These are phyloP conservation scores for Pluteus cervinus DNA, from an alignment of 768 basidiomycete genomes.

Conservation along the genomic window DNA sequence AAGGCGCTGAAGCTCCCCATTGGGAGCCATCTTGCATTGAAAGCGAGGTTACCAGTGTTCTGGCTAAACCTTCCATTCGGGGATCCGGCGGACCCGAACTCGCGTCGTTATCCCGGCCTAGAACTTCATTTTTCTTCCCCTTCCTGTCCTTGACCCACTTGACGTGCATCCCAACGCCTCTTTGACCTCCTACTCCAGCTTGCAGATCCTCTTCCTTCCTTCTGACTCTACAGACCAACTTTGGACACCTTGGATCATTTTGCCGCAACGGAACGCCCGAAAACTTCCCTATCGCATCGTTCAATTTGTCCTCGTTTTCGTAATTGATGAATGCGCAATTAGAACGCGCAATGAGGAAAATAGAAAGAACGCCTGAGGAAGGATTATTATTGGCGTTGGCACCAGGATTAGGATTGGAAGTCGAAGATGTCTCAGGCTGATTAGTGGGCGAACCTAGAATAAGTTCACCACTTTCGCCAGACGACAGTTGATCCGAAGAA, in stretches of 20 bases:
- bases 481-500: conserved; percentile 7
- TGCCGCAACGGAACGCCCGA: conserved; percentile 69
- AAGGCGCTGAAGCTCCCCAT: conserved; percentile 3
- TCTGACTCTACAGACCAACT: conserved; percentile 79
- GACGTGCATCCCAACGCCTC: conserved; percentile 79
- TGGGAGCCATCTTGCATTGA: too few relatives aligned
- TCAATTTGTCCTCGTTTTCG: conserved; percentile 52
- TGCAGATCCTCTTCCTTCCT: conserved; percentile 78
- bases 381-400: conserved; percentile 2
- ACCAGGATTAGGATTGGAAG: neutral
- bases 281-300: conserved; percentile 63
- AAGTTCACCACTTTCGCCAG: conserved; percentile 5
- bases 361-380: conserved; percentile 67
- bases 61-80: too few relatives aligned
- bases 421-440: neutral
- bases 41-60: too few relatives aligned
- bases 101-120: too few relatives aligned
- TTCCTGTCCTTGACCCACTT: conserved; percentile 71
- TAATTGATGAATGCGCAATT: conserved; percentile 95
- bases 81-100: too few relatives aligned
- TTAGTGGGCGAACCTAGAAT: too few relatives aligned
- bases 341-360: conserved; percentile 93
- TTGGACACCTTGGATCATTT: conserved; percentile 64
- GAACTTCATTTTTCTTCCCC: too few relatives aligned
- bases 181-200: conserved; percentile 88